Evolutionary conservation across 2,329 filamentous ascomycete species (phyloP).

Genomic region (Xylaria sp.): DNA sequence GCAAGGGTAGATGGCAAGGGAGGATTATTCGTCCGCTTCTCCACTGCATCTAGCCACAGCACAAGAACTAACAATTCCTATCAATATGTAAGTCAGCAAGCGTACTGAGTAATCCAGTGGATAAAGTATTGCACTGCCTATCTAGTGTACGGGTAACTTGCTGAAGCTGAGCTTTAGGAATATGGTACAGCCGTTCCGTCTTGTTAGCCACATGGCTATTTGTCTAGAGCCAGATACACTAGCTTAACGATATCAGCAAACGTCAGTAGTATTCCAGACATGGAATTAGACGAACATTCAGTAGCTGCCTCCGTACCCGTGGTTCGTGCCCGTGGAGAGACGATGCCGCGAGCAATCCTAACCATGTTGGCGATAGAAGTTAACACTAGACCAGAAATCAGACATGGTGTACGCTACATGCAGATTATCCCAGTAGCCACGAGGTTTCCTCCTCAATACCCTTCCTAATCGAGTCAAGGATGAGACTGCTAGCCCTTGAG

Average conservation of each 20-base stretch:
- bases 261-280: background rate
- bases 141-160: background rate
- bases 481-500: background rate
- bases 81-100: background rate
- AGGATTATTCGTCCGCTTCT: background rate
- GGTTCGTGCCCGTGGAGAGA: slow-evolving; percentile 2
- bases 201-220: slow-evolving; percentile 16
- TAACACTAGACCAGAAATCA: background rate
- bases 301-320: background rate
- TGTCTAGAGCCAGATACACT: background rate
- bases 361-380: background rate
- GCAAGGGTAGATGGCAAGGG: background rate
- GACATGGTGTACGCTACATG: background rate
- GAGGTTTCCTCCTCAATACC: background rate
- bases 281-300: too few relatives aligned
- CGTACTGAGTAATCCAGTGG: background rate
- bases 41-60: background rate
- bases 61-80: background rate
- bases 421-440: background rate
- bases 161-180: background rate
- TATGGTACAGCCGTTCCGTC: background rate
- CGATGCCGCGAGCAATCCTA: background rate
- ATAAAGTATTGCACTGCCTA: too few relatives aligned
- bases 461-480: background rate
- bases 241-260: too few relatives aligned